Evolutionary conservation across 2,329 filamentous ascomycete genomes (phyloP).

Genomic region (Penicillium thymicola): DNA sequence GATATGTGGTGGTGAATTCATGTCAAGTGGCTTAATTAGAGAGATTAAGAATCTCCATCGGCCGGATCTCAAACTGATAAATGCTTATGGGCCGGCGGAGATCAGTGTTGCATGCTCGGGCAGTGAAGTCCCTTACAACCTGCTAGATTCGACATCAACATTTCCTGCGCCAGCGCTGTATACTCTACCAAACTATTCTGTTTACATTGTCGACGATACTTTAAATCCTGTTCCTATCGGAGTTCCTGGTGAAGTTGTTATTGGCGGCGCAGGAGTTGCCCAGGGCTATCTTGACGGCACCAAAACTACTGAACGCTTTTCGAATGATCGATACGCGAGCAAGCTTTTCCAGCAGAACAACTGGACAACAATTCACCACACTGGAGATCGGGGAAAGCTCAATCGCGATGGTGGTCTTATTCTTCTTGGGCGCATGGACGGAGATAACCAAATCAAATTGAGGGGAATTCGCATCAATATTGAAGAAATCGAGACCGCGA

Average conservation of each 20-base stretch:
- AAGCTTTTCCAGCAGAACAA: conserved; percentile 5
- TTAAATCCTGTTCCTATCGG: conserved; percentile 41
- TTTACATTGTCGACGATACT: conserved; percentile 44
- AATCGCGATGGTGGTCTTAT: conserved; percentile 26
- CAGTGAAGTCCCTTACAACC: conserved; percentile 20
- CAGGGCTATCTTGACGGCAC: conserved; percentile 15
- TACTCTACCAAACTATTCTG: conserved; percentile 37
- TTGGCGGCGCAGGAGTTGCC: conserved; percentile 31
- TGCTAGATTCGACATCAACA: neutral
- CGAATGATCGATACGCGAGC: conserved; percentile 11
- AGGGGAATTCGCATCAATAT: conserved; percentile 46
- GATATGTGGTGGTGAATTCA: conserved; percentile 24
- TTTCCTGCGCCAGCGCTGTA: conserved; percentile 11
- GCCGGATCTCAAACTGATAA: conserved; percentile 16
- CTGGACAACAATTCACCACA: conserved; percentile 14
- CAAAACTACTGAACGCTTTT: conserved; percentile 10
- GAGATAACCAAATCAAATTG: conserved; percentile 31
- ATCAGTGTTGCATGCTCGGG: conserved; percentile 20
- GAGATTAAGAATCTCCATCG: conserved; percentile 15
- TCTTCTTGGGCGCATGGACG: conserved; percentile 29
- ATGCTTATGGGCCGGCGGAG: conserved; percentile 32
- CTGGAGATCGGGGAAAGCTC: conserved; percentile 15
- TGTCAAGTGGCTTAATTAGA: conserved; percentile 6
- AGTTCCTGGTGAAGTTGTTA: conserved; percentile 43
- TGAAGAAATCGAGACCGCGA: conserved; percentile 42